A percentile compares a stretch with the other conserved stretches of the same genome.
These are phyloP conservation scores for Alternaria sp. DNA, from an alignment of 2,329 filamentous ascomycete species.

Conservation along the genomic window DNA sequence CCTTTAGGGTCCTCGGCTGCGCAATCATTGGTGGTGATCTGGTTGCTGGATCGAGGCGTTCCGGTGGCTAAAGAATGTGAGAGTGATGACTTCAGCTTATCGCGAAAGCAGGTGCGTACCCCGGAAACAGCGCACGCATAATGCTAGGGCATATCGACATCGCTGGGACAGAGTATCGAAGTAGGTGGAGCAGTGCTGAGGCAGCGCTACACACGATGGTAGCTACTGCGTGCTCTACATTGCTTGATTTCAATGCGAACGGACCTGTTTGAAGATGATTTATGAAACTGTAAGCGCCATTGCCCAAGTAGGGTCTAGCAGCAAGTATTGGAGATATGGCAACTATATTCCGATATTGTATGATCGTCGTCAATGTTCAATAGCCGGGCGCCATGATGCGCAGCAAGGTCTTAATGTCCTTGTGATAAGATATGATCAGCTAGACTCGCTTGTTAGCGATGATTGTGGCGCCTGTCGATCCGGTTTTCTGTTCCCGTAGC, in stretches of 20 bases:
- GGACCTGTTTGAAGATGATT: constrained; percentile 1
- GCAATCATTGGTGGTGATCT: constrained; percentile 19
- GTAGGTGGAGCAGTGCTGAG: constrained; percentile 11
- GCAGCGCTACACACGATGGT: constrained; percentile 10
- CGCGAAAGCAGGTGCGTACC: constrained; percentile 11
- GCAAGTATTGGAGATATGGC: constrained; percentile 23
- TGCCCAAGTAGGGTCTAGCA: constrained; percentile 4
- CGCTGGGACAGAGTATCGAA: constrained; percentile 9
- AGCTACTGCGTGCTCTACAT: constrained; percentile 4
- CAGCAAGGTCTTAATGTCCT: constrained; percentile 17
- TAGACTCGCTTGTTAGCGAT: constrained; percentile 9
- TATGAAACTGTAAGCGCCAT: constrained; percentile 2
- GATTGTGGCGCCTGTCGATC: constrained; percentile 19
- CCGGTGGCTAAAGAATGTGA: constrained; percentile 12
- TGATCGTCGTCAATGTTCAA: constrained; percentile 26
- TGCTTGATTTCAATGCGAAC: constrained; percentile 5
- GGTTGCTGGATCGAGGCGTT: constrained; percentile 14
- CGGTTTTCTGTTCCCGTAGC: constrained; percentile 15
- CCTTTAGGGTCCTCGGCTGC: constrained; percentile 19
- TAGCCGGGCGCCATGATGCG: constrained; percentile 17
- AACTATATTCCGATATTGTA: constrained; percentile 23
- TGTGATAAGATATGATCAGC: constrained; percentile 20
- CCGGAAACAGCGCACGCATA: constrained; percentile 4
- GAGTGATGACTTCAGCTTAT: constrained; percentile 15
- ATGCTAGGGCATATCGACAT: neutral